Conservation (phyloP, 768 basidiomycete species). For the Gymnopilus junonius region DNA sequence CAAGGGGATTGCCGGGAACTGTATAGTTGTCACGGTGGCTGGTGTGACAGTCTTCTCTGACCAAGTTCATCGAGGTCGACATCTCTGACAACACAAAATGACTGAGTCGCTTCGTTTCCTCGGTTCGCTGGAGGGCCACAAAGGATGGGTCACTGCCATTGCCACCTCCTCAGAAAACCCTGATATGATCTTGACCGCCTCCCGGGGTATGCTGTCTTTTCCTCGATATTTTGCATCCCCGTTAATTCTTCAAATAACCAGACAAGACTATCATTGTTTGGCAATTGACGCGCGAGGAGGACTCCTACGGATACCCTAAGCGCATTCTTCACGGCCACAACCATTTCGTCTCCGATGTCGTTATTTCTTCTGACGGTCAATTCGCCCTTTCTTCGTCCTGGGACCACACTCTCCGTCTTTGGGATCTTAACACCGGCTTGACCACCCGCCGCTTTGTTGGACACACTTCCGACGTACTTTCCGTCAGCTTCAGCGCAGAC, state of each 20-base stretch:
- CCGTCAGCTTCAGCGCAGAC: slow-evolving; percentile 99
- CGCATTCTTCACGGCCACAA: slow-evolving; percentile 98
- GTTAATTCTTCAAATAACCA: slow-evolving; percentile 40
- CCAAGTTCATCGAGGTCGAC: slow-evolving; percentile 31
- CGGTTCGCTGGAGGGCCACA: slow-evolving; percentile 91
- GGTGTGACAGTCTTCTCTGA: slow-evolving; percentile 43
- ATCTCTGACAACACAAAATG: slow-evolving; percentile 54
- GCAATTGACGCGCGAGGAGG: slow-evolving; percentile 94
- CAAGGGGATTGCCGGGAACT: slow-evolving; percentile 39
- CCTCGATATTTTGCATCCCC: slow-evolving; percentile 16
- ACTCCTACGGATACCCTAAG: slow-evolving; percentile 94
- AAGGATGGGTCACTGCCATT: slow-evolving; percentile 98
- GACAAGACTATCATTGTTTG: slow-evolving; percentile 99
- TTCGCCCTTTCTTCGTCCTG: slow-evolving; percentile 99
- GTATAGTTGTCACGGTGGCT: slow-evolving; percentile 74
- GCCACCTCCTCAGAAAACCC: slow-evolving; percentile 99
- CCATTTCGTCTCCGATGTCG: slow-evolving; percentile 98
- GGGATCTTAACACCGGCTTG: slow-evolving; percentile 97
- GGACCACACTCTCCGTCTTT: slow-evolving; percentile 99
- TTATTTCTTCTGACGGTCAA: slow-evolving; percentile 99
- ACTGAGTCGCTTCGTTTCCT: slow-evolving; percentile 88
- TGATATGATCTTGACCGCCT: slow-evolving; percentile 98
- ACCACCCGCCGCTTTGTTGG: slow-evolving; percentile 98
- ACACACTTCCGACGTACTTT: slow-evolving; percentile 96
- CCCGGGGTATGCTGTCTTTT: slow-evolving; percentile 70